Evolutionary conservation across 2,329 filamentous ascomycete species (phyloP).

Genomic region (Zymoseptoria passerinii): DNA sequence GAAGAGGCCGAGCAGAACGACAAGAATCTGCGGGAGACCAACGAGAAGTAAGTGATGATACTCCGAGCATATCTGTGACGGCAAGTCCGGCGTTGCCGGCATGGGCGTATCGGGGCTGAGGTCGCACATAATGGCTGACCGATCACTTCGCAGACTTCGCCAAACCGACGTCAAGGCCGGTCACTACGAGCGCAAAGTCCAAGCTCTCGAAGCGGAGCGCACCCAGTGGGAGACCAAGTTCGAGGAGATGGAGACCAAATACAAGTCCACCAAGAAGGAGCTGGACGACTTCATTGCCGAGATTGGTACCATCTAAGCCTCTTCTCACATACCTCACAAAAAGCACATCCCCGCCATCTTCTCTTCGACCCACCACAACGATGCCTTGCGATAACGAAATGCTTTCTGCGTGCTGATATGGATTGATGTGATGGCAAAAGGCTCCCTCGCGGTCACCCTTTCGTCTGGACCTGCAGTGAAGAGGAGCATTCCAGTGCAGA

Average conservation of each 20-base stretch:
- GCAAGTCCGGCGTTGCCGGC: not conserved
- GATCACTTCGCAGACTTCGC: conserved; percentile 60
- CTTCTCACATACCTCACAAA: not conserved
- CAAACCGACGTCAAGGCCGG: conserved; percentile 99
- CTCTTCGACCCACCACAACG: not conserved
- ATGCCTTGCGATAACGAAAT: not conserved
- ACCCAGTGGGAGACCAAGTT: conserved; percentile 97
- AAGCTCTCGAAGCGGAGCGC: conserved; percentile 83
- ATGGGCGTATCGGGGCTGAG: not conserved
- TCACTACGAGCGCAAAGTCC: conserved; percentile 98
- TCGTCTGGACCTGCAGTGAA: not conserved
- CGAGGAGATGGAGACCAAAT: conserved; percentile 94
- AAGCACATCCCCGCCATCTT: not conserved
- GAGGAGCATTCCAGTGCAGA: not conserved
- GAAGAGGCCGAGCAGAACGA: conserved; percentile 96
- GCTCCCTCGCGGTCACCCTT: not conserved
- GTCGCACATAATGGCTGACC: not conserved
- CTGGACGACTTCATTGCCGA: conserved; percentile 82
- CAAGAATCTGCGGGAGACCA: conserved; percentile 91
- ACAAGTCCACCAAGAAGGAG: conserved; percentile 75
- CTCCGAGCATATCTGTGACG: too few species aligned
- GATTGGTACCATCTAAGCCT: conserved; percentile 78
- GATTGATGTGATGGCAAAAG: not conserved
- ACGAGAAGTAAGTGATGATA: conserved; percentile 75
- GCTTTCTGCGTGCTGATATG: not conserved